These are phyloP conservation scores for Saccharomycopsis sp. DNA, from an alignment of 805 yeast species.

Conservation along the genomic window DNA sequence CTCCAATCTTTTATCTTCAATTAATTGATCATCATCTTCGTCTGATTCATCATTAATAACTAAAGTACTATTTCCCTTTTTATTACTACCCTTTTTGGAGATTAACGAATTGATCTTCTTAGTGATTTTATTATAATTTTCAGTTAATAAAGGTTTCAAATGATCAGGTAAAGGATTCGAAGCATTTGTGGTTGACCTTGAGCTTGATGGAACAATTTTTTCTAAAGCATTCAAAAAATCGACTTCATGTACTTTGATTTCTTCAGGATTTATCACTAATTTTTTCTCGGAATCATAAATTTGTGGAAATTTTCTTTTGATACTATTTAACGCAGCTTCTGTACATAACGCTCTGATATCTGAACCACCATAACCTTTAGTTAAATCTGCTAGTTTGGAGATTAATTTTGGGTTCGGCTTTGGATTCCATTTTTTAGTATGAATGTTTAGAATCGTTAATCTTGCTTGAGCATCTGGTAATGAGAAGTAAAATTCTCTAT, in stretches of 20 bases:
- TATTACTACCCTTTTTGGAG: constrained; percentile 34
- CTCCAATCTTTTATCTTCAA: background rate
- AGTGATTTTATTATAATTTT: constrained; percentile 37
- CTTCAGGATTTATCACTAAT: constrained; percentile 57
- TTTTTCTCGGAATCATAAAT: constrained; percentile 72
- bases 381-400: constrained; percentile 58
- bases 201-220: constrained; percentile 85
- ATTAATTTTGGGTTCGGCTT: constrained; percentile 50
- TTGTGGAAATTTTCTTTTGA: constrained; percentile 89
- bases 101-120: constrained; percentile 43
- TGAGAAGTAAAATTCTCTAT: constrained; percentile 93
- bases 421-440: constrained; percentile 84
- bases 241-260: constrained; percentile 62
- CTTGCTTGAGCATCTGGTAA: constrained; percentile 78
- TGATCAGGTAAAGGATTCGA: constrained; percentile 74
- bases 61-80: constrained; percentile 26
- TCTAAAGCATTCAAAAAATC: constrained; percentile 84
- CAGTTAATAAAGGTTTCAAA: constrained; percentile 51
- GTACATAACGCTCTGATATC: constrained; percentile 91
- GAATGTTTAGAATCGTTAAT: constrained; percentile 68
- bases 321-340: constrained; percentile 87
- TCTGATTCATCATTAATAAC: constrained; percentile 20
- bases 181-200: constrained; percentile 65
- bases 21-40: constrained; percentile 16
- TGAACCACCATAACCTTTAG: constrained; percentile 98